Evolutionary conservation across 345 rosid species (phyloP).

Genomic region (Tarenaya hassleriana): DNA sequence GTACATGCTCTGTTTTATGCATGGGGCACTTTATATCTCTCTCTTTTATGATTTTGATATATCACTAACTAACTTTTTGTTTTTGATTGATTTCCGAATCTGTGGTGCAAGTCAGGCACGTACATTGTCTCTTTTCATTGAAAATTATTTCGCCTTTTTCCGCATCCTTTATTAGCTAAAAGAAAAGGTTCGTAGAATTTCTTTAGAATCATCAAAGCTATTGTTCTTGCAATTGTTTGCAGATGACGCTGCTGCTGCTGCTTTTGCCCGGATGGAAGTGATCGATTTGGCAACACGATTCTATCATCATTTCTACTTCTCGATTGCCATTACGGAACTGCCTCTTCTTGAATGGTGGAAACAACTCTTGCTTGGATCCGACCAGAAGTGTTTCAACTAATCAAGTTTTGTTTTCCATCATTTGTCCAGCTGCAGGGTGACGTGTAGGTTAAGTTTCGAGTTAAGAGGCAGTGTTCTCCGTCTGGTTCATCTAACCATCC

Average conservation of each 20-base stretch:
- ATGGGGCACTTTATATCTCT: neutral
- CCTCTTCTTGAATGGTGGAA: slow-evolving; percentile 11
- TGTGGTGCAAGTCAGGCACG: slow-evolving; percentile 13
- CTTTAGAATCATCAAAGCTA: slow-evolving; percentile 11
- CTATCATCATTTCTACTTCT: neutral
- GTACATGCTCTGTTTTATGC: slow-evolving; percentile 20
- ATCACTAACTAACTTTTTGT: no score
- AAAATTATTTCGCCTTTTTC: slow-evolving; percentile 10
- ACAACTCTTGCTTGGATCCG: no score
- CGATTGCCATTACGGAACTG: slow-evolving; percentile 20
- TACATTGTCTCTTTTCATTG: slow-evolving; percentile 6
- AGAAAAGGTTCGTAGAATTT: slow-evolving; percentile 17
- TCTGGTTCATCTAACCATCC: no score
- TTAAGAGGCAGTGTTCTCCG: no score
- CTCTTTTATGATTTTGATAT: no score
- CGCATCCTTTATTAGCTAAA: slow-evolving; percentile 1
- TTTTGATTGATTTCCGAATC: slow-evolving; percentile 21
- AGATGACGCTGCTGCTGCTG: neutral
- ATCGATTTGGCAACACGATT: neutral
- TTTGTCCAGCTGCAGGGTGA: no score
- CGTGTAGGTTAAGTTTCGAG: no score
- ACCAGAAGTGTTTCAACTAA: no score
- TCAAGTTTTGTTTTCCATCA: no score
- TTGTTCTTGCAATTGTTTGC: slow-evolving; percentile 12
- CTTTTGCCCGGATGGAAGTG: no score